Evolutionary conservation across 2,329 filamentous ascomycete species (phyloP).

Genomic region (Shiraia sp.): DNA sequence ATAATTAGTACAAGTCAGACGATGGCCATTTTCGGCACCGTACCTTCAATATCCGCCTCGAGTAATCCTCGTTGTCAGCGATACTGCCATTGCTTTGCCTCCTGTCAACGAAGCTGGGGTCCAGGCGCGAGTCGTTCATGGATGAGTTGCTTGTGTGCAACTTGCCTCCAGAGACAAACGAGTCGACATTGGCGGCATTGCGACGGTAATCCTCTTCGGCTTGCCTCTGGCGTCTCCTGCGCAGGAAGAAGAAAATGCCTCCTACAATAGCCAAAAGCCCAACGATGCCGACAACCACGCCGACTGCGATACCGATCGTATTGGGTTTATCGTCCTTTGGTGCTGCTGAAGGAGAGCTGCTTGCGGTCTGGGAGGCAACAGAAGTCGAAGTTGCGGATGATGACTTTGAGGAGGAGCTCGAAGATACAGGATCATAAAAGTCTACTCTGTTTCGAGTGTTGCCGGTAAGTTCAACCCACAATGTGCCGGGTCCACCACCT

Average conservation of each 20-base stretch:
- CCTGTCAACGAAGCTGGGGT: conserved; percentile 79
- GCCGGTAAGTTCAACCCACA: conserved; percentile 58
- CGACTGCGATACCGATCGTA: conserved; percentile 82
- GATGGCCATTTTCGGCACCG: not conserved
- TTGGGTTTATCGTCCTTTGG: conserved; percentile 57
- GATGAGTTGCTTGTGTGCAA: conserved; percentile 67
- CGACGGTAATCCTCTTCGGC: conserved; percentile 84
- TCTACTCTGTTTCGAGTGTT: conserved; percentile 45
- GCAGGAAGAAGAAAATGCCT: conserved; percentile 73
- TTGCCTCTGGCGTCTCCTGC: conserved; percentile 73
- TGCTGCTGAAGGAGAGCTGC: conserved; percentile 18
- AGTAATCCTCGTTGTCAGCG: conserved; percentile 96
- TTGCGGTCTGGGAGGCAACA: conserved; percentile 43
- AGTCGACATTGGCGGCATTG: conserved; percentile 76
- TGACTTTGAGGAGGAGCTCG: conserved; percentile 23
- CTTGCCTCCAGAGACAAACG: conserved; percentile 66
- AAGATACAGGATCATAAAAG: conserved; percentile 32
- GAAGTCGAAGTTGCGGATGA: conserved; percentile 19
- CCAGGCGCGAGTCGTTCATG: conserved; percentile 80
- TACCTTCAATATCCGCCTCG: conserved; percentile 92
- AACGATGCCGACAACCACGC: conserved; percentile 83
- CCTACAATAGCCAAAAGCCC: conserved; percentile 67
- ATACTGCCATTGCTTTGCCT: conserved; percentile 94
- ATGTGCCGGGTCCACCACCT: conserved; percentile 63
- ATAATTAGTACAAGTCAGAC: conserved; percentile 16